A percentile compares a stretch with the other conserved stretches of the same genome.
Evolutionary conservation across 139 green algal genomes (phyloP).

Genomic region (Micractinium conductrix): DNA sequence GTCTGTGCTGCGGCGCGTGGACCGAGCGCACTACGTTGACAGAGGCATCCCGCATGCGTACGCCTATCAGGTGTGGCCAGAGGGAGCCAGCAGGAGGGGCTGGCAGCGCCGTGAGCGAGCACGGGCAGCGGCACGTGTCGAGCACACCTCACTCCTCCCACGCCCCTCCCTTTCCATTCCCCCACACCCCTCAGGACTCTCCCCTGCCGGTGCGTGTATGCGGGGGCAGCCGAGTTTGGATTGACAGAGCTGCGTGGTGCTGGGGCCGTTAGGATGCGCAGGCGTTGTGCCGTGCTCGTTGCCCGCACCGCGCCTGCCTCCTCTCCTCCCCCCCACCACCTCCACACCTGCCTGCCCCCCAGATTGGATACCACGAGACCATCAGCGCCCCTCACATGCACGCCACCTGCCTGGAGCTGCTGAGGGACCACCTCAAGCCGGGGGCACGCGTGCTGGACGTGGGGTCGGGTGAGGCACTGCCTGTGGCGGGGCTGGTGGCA

Average conservation of each 20-base stretch:
- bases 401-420: slow-evolving; percentile 85
- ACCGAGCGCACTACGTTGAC: slow-evolving; percentile 13
- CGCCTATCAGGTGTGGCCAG: not conserved
- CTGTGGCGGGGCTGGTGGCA: not conserved
- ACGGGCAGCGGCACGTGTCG: too few relatives aligned
- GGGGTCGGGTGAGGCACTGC: slow-evolving; percentile 70
- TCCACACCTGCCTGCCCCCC: too few relatives aligned
- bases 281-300: not conserved
- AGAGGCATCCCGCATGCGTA: slow-evolving; percentile 1
- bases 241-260: not conserved
- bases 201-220: not conserved
- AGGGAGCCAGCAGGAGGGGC: not conserved
- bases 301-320: too few relatives aligned
- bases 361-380: slow-evolving; percentile 62
- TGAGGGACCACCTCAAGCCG: slow-evolving; percentile 67
- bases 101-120: not conserved
- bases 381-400: slow-evolving; percentile 98
- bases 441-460: slow-evolving; percentile 88
- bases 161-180: too few relatives aligned
- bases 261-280: not conserved
- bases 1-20: slow-evolving; percentile 4
- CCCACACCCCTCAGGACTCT: too few relatives aligned
- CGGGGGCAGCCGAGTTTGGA: not conserved
- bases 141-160: too few relatives aligned
- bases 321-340: slow-evolving; percentile 33